Evolutionary conservation across 1,284 basidiomycete species (phyloP), one percentile per base, ranked within the genome.

Genomic region (Sporisorium scitamineum): DNA sequence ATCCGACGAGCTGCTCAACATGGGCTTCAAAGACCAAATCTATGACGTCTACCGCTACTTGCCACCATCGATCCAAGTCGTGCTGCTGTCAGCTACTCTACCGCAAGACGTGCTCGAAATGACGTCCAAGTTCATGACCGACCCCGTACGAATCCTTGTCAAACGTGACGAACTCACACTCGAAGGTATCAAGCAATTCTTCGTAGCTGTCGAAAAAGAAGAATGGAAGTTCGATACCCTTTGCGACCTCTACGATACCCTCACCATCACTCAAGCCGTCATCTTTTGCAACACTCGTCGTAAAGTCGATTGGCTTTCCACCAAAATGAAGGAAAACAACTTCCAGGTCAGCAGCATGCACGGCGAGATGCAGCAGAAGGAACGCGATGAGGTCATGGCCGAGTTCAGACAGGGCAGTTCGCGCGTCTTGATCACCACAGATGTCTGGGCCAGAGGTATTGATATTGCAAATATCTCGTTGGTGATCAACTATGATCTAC

Each of bases 71-170:
- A 99, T 97, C 2, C 96, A 99, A 87, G 97, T 99, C 52, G 95
- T 98, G 34, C 90, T 98, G 34, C 90, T 99, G 71, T 96, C 94
- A 78, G 95, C 96, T 24, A 99, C 96, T 7, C 88, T 99, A 52
- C 96, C 96, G 0, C 94, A 97, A 85, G 97, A 99, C 85, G 96
- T 99, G 26, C 88, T 99, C 84, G 97, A 99, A 88, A 97, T 99
- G 94, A 99, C 97, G 24, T 97, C 94, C 57, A 99, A 99, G 88
- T 99, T 99, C 89, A 99, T 99, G 97, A 97, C 94, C 54, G 96
- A 99, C 86, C 95, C 94, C 24, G 94, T 99, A 81, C 92, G 96
- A 60, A 98, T 99, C 84, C 92, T 99, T 73, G 97, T 99, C 86
- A 98, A 99, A 89, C 95, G 96, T 91, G 97, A 99, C 86, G 97